Evolutionary conservation across 2,329 filamentous ascomycete genomes (phyloP), one percentile per base, ranked within the genome.

Genomic region (Penicillium psychrosexuale): DNA sequence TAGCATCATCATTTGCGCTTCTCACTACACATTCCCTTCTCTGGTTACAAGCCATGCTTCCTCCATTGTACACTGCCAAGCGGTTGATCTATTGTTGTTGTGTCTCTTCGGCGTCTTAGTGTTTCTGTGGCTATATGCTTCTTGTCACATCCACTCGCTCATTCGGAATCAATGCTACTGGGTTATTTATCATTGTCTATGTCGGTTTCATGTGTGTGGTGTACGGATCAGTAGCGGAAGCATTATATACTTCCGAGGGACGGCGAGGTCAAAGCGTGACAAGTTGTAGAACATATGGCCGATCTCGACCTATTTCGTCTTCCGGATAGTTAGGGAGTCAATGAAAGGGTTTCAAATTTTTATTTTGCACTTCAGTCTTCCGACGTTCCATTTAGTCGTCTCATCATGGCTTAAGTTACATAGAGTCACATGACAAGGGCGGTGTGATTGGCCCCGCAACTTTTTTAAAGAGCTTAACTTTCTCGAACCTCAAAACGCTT

Each of bases 381-480:
- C 19, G 47, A 30, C 1, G 8, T 51, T 22, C 8, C 12, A 42
- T 22, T 15, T 13, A 17, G 11, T 38, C 12, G 8, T 13, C 17
- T 42, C 5, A 8, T 38, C 19, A 22, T 22, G 19, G 19, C 19
- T 22, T n/a, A 19, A 12, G 13, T 12, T 33, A n/a, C 15, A 17
- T 27, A 19, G 17, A 5, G n/a, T 55, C 57, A 63, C 55, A 50
- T 63, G 60, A 59, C 19, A 36, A 56, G 33, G 40, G 57, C 61
- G 62, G 62, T 59, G 51, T 55, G 31, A 33, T 53, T 36, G 53
- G 62, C 61, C 59, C 62, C 61, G 61, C 61, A 54, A 58, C 56
- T 55, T 64, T 64, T 64, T 64, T 58, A 59, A 61, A 55, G 53
- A 59, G 55, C 57, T 61, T 55, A 58, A 62, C 62, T 59, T 59